phyloP scores from a whole-genome alignment of 768 basidiomycete genomes.

The Dioszegia hungarica region DNA sequence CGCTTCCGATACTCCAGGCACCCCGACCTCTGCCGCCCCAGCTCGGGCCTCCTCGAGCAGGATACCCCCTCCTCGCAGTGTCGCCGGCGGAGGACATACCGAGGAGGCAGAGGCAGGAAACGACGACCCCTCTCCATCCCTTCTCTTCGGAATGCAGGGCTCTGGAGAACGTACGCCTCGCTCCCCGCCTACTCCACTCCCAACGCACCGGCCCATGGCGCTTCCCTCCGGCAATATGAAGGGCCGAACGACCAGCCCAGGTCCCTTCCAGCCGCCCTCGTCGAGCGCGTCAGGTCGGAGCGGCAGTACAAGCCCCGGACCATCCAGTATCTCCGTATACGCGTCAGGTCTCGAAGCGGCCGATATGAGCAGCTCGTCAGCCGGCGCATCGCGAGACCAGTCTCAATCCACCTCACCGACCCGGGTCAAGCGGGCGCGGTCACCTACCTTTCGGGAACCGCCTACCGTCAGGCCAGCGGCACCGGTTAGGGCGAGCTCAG shows the following conservation, averaged over 20 bases:
- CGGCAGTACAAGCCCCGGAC: slow-evolving; percentile 30
- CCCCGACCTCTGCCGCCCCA: no score
- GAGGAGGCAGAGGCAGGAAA: not conserved
- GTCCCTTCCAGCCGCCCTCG: slow-evolving; percentile 10
- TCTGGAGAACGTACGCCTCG: slow-evolving; percentile 6
- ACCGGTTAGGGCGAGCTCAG: not conserved
- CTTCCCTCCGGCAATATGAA: not conserved
- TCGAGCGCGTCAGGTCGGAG: slow-evolving; percentile 15
- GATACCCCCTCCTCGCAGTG: no score
- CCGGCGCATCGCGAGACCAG: slow-evolving; percentile 14
- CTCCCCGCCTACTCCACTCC: slow-evolving; percentile 16
- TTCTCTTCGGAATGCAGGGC: slow-evolving; percentile 3
- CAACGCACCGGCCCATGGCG: not conserved
- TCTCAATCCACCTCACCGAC: slow-evolving; percentile 20
- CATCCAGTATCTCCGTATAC: slow-evolving; percentile 32
- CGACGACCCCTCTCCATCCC: not conserved
- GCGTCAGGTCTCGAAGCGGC: slow-evolving; percentile 32
- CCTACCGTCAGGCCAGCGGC: not conserved
- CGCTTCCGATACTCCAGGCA: not conserved
- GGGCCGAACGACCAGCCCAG: not conserved
- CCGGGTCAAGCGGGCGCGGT: not conserved
- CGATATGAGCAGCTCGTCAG: slow-evolving; percentile 6
- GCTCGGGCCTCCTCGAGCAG: no score
- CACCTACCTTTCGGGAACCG: slow-evolving; percentile 26
- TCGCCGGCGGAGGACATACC: no score